A percentile compares a stretch with the other conserved stretches of the same genome.
Evolutionary conservation across 2,329 filamentous ascomycete species (phyloP).

Genomic region (Hypoxylon rubiginosum): DNA sequence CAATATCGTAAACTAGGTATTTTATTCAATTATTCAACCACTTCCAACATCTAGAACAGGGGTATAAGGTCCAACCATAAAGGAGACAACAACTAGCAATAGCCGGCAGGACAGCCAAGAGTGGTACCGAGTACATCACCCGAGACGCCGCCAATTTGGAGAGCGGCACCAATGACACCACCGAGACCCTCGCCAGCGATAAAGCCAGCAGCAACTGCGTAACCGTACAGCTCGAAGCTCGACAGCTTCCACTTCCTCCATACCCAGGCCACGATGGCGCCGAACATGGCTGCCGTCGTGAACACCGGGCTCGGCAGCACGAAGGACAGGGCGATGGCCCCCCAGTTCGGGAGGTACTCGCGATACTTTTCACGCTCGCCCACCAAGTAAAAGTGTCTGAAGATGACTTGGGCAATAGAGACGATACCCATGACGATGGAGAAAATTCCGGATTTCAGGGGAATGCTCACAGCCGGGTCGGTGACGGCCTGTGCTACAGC

Average conservation of each 20-base stretch:
- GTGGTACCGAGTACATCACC: slow-evolving; percentile 52
- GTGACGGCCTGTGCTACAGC: slow-evolving; percentile 75
- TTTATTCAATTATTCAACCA: slow-evolving; percentile 11
- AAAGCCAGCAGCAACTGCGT: slow-evolving; percentile 70
- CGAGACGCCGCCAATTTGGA: slow-evolving; percentile 53
- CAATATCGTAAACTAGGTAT: slow-evolving; percentile 11
- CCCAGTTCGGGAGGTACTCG: slow-evolving; percentile 72
- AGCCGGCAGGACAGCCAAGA: slow-evolving; percentile 50
- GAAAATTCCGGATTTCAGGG: slow-evolving; percentile 68
- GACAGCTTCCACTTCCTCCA: slow-evolving; percentile 68
- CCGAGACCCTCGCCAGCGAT: slow-evolving; percentile 75
- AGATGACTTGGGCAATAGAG: slow-evolving; percentile 64
- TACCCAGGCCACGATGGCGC: slow-evolving; percentile 63
- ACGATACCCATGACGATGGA: slow-evolving; percentile 67
- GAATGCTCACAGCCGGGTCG: slow-evolving; percentile 67
- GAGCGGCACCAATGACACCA: slow-evolving; percentile 67
- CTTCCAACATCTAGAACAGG: background rate
- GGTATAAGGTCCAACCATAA: slow-evolving; percentile 34
- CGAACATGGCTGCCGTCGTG: slow-evolving; percentile 70
- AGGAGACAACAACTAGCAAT: slow-evolving; percentile 44
- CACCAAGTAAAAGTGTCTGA: slow-evolving; percentile 68
- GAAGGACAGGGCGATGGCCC: slow-evolving; percentile 71
- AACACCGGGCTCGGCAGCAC: slow-evolving; percentile 69
- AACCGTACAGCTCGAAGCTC: slow-evolving; percentile 70
- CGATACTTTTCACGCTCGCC: slow-evolving; percentile 67